Evolutionary conservation across 2,329 filamentous ascomycete genomes (phyloP).

Genomic region (Cladorrhinum sp.): DNA sequence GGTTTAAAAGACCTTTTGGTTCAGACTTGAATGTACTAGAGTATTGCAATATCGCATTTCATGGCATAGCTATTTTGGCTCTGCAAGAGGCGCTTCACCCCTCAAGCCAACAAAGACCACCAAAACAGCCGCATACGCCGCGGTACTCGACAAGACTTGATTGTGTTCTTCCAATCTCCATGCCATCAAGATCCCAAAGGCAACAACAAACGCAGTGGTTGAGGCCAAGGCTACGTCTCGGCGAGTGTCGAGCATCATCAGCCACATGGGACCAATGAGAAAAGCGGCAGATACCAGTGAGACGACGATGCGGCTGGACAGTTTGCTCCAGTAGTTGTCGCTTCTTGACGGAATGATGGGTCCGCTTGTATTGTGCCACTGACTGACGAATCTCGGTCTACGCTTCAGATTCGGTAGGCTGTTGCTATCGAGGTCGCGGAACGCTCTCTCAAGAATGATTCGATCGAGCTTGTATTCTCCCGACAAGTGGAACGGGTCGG

Average conservation of each 20-base stretch:
- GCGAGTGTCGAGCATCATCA: conserved; percentile 23
- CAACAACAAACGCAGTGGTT: conserved; percentile 22
- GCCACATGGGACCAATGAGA: conserved; percentile 26
- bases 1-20: too few relatives aligned
- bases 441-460: neutral
- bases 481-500: neutral
- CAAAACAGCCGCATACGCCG: conserved; percentile 1
- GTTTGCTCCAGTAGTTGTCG: neutral
- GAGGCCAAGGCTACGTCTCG: conserved; percentile 13
- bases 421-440: neutral
- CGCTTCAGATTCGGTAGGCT: neutral
- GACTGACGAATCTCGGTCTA: neutral
- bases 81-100: neutral
- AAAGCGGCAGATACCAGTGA: conserved; percentile 11
- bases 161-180: conserved; percentile 13
- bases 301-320: neutral
- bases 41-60: too few relatives aligned
- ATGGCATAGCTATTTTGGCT: too few relatives aligned
- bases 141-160: conserved; percentile 24
- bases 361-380: neutral
- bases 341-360: neutral
- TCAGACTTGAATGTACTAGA: too few relatives aligned
- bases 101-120: neutral
- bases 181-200: conserved; percentile 23
- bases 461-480: neutral